These are phyloP conservation scores for Trifolium repens DNA, from an alignment of 306 rosid genomes.

Conservation along the genomic window DNA sequence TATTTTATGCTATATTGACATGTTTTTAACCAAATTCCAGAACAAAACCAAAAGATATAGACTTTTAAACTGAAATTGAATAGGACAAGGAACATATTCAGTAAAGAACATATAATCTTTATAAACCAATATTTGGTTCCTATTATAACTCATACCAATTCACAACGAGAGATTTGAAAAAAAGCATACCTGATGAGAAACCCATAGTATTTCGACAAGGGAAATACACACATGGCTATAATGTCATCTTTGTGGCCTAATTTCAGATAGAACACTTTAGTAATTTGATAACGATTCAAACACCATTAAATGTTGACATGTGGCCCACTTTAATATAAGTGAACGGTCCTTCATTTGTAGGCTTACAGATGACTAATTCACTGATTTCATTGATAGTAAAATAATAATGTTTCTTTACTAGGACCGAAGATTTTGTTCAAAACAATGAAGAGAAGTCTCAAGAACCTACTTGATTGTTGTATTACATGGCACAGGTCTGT, in stretches of 20 bases:
- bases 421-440: conserved; percentile 55
- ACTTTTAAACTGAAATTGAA: conserved; percentile 6
- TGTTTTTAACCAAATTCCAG: neutral
- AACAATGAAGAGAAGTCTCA: conserved; percentile 45
- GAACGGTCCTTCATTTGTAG: conserved; percentile 21
- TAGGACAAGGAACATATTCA: neutral
- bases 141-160: neutral
- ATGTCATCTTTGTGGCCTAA: neutral
- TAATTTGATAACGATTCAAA: neutral
- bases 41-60: neutral
- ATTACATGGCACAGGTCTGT: conserved; percentile 53
- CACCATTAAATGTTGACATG: neutral
- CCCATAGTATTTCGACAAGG: neutral
- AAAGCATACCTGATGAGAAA: neutral
- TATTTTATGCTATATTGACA: neutral
- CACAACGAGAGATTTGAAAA: conserved; percentile 1
- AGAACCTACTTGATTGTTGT: conserved; percentile 41
- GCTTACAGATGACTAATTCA: conserved; percentile 13
- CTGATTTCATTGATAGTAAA: conserved; percentile 36
- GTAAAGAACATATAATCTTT: neutral
- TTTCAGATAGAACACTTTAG: too few species aligned
- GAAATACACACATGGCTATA: neutral
- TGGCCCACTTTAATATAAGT: neutral
- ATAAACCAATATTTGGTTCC: conserved; percentile 5
- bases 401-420: conserved; percentile 40